These are phyloP conservation scores for Wilcoxina mikolae DNA, from an alignment of 495 filamentous ascomycete genomes.

Conservation along the genomic window DNA sequence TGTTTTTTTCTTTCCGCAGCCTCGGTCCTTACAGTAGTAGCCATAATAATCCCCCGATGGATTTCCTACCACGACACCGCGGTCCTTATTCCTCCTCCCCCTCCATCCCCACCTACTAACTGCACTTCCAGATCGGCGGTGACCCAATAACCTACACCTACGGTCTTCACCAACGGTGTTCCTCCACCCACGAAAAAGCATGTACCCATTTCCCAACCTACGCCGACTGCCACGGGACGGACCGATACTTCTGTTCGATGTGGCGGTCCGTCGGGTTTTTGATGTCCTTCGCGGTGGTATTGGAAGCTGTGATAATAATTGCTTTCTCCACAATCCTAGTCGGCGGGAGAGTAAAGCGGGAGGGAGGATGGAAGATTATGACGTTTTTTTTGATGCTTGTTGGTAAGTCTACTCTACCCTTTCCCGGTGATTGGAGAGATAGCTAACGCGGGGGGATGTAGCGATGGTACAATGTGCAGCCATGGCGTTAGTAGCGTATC, in stretches of 20 bases:
- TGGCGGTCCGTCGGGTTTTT: conserved; percentile 80
- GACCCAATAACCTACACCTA: conserved; percentile 38
- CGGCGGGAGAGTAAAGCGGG: conserved; percentile 61
- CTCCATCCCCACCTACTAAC: conserved; percentile 30
- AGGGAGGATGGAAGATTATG: conserved; percentile 64
- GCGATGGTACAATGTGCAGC: conserved; percentile 15
- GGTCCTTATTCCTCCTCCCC: conserved; percentile 29
- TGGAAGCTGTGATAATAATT: conserved; percentile 61
- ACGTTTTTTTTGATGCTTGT: conserved; percentile 46
- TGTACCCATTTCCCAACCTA: conserved; percentile 43
- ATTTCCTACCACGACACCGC: conserved; percentile 53
- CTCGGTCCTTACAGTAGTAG: conserved; percentile 57
- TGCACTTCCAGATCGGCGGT: conserved; percentile 31
- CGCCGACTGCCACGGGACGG: conserved; percentile 52
- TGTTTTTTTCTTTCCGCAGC: conserved; percentile 36
- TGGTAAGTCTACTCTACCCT: conserved; percentile 43
- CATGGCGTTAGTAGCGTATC: conserved; percentile 45
- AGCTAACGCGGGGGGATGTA: not conserved
- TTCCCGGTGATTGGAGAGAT: not conserved
- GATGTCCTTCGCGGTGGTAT: conserved; percentile 62
- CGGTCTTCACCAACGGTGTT: conserved; percentile 71
- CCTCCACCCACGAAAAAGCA: conserved; percentile 29
- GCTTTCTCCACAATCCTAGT: conserved; percentile 57
- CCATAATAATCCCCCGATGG: conserved; percentile 67
- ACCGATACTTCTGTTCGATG: conserved; percentile 75